Evolutionary conservation across 1,284 basidiomycete species (phyloP).

Genomic region (Agaricales sp.): DNA sequence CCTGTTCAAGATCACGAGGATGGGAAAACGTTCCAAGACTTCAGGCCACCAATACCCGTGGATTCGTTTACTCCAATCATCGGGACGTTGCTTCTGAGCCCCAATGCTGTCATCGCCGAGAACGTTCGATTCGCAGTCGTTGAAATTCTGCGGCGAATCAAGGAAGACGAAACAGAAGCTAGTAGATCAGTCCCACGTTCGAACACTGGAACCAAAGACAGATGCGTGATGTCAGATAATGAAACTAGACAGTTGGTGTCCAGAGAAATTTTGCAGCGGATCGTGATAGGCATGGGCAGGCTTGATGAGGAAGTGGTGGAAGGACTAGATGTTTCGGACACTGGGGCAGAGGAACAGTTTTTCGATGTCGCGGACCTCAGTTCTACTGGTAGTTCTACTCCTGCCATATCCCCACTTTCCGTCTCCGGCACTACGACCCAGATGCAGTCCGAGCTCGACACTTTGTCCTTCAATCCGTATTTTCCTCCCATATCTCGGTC

Average conservation of each 20-base stretch:
- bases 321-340: conserved; percentile 13
- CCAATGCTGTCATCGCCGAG: conserved; percentile 65
- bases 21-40: conserved; percentile 16
- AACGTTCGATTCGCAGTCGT: conserved; percentile 73
- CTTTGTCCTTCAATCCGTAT: conserved; percentile 23
- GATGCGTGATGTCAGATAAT: conserved; percentile 24
- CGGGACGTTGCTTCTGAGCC: conserved; percentile 79
- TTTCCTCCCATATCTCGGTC: conserved; percentile 24
- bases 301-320: conserved; percentile 46
- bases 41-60: conserved; percentile 51
- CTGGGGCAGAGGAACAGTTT: conserved; percentile 14
- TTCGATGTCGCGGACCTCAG: neutral
- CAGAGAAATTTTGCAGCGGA: conserved; percentile 71
- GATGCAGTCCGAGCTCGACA: too few relatives aligned
- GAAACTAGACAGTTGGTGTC: conserved; percentile 58
- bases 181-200: conserved; percentile 13
- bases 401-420: too few relatives aligned
- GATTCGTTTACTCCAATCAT: conserved; percentile 88
- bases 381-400: neutral
- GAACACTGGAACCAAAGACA: conserved; percentile 4
- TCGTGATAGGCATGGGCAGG: conserved; percentile 81
- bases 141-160: conserved; percentile 60
- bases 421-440: too few relatives aligned
- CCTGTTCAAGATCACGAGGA: neutral
- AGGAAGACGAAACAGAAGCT: conserved; percentile 34